Conservation (phyloP, 1,139 yeast genomes). For the Geotrichum candidum region DNA sequence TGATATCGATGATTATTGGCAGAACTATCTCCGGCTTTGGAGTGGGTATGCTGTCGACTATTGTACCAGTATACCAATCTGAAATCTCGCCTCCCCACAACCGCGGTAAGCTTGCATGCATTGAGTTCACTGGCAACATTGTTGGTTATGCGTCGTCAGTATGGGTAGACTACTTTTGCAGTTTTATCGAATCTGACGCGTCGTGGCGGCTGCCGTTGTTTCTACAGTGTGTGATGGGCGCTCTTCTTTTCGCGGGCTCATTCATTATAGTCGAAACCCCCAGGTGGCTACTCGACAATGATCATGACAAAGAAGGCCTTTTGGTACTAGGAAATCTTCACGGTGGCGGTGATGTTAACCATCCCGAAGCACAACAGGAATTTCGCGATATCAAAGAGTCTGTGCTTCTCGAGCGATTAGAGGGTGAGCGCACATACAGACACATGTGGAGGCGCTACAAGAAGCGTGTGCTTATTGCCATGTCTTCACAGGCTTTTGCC, state of each 20-base stretch:
- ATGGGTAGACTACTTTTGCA: conserved; percentile 84
- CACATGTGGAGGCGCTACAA: conserved; percentile 68
- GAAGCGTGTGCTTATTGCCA: conserved; percentile 74
- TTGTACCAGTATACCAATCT: conserved; percentile 90
- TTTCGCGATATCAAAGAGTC: conserved; percentile 74
- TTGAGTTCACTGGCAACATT: conserved; percentile 88
- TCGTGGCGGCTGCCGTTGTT: conserved; percentile 80
- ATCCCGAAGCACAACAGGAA: conserved; percentile 56
- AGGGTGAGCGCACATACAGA: conserved; percentile 65
- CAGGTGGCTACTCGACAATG: conserved; percentile 81
- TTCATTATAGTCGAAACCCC: conserved; percentile 81
- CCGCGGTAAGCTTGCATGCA: conserved; percentile 83
- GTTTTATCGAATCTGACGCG: conserved; percentile 49
- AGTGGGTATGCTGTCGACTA: conserved; percentile 81
- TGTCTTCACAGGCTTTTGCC: conserved; percentile 87
- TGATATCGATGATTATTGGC: conserved; percentile 56
- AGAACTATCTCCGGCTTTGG: conserved; percentile 81
- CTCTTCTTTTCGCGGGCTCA: conserved; percentile 62
- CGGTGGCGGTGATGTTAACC: conserved; percentile 55
- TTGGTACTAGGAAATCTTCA: conserved; percentile 77
- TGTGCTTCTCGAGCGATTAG: conserved; percentile 69
- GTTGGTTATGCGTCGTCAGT: conserved; percentile 81
- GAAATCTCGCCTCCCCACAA: conserved; percentile 91
- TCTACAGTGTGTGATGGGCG: conserved; percentile 72
- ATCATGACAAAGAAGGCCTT: conserved; percentile 83